These are phyloP conservation scores for Pycnococcus provasolii DNA, from an alignment of 139 green algal species.

Conservation along the genomic window DNA sequence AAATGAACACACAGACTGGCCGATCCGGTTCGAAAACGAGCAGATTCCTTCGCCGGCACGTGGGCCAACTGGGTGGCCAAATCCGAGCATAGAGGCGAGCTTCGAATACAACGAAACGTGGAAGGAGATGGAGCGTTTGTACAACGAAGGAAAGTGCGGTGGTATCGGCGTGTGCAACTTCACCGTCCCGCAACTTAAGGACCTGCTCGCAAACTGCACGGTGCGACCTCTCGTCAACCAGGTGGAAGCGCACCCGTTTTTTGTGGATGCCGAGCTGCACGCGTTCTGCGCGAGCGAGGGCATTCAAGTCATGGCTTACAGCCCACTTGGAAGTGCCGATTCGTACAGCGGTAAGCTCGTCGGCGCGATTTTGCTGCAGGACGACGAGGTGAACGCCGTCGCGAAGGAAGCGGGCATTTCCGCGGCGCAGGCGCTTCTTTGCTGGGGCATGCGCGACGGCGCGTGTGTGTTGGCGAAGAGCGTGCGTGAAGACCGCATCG, in stretches of 20 bases:
- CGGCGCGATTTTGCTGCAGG: too few species aligned
- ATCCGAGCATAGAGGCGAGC: not conserved
- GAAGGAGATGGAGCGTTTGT: conserved; percentile 6
- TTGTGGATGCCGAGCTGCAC: conserved; percentile 1
- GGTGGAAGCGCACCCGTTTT: conserved; percentile 16
- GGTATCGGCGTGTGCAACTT: conserved; percentile 26
- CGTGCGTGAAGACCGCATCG: too few species aligned
- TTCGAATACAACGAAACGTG: conserved; percentile 15
- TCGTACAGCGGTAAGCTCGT: too few species aligned
- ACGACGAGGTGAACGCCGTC: too few species aligned
- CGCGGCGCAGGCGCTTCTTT: too few species aligned
- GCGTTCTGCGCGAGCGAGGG: conserved; percentile 1
- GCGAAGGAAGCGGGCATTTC: too few species aligned
- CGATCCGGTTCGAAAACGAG: conserved; percentile 8
- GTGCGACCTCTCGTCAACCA: conserved; percentile 14
- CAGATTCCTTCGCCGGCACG: not conserved
- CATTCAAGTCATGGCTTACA: conserved; percentile 13
- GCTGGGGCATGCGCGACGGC: too few species aligned
- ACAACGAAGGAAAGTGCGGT: conserved; percentile 6
- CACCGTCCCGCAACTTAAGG: conserved; percentile 5
- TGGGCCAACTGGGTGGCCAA: not conserved
- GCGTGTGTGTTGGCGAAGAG: too few species aligned
- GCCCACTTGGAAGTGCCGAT: not conserved
- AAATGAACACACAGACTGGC: not conserved
- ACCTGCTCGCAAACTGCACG: not conserved